Conservation (phyloP, 495 filamentous ascomycete genomes). For the Podospora conica region DNA sequence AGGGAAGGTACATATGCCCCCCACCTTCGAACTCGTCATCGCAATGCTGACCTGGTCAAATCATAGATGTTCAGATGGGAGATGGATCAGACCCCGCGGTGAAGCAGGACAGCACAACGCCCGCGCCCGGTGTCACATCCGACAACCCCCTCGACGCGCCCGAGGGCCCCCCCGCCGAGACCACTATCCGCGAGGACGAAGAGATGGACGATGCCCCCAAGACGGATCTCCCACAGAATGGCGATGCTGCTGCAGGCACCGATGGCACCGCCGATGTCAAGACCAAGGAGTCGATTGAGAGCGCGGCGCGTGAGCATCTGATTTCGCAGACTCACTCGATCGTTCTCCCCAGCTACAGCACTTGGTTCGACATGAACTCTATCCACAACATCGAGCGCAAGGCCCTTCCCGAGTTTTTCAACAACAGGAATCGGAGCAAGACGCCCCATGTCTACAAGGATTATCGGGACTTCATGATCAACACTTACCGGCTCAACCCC, state of each 20-base stretch:
- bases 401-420: slow-evolving; percentile 94
- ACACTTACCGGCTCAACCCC: slow-evolving; percentile 93
- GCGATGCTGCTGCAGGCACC: slow-evolving; percentile 34
- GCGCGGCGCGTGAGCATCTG: slow-evolving; percentile 81
- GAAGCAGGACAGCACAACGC: slow-evolving; percentile 47
- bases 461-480: slow-evolving; percentile 99
- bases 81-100: slow-evolving; percentile 43
- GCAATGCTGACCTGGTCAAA: background rate
- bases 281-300: slow-evolving; percentile 74
- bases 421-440: slow-evolving; percentile 95
- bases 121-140: slow-evolving; percentile 52
- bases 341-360: slow-evolving; percentile 91
- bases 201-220: slow-evolving; percentile 78
- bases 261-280: slow-evolving; percentile 41
- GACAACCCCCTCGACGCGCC: slow-evolving; percentile 86
- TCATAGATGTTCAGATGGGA: slow-evolving; percentile 51
- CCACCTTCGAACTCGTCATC: background rate
- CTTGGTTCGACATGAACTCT: slow-evolving; percentile 96
- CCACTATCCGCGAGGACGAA: slow-evolving; percentile 65
- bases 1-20: slow-evolving; percentile 29
- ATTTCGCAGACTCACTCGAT: slow-evolving; percentile 89
- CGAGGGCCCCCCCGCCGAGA: slow-evolving; percentile 64
- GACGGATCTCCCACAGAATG: slow-evolving; percentile 45
- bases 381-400: slow-evolving; percentile 86
- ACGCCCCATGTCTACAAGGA: slow-evolving; percentile 97